Conservation (phyloP, 2,329 filamentous ascomycete genomes). For the Calonectria multiphialidica region DNA sequence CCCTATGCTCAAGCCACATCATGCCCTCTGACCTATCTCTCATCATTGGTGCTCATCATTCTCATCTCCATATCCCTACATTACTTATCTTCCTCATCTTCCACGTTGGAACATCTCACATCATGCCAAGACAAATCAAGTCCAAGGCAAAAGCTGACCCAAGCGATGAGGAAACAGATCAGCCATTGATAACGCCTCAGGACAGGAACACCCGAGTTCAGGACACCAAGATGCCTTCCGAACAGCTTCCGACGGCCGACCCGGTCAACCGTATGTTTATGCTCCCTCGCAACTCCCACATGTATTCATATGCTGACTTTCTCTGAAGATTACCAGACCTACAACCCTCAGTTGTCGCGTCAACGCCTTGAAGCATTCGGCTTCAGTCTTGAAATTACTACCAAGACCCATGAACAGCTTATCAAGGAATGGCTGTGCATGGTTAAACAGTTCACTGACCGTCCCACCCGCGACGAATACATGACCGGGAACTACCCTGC, state of each 20-base stretch:
- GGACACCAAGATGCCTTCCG: not conserved
- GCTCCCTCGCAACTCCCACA: no score
- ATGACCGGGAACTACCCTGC: not conserved
- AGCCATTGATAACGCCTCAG: not conserved
- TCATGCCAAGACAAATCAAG: not conserved
- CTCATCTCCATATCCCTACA: not conserved
- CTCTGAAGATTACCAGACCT: not conserved
- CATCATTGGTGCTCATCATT: not conserved
- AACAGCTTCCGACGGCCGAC: not conserved
- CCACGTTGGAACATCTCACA: not conserved
- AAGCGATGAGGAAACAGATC: not conserved
- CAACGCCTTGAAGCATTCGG: not conserved
- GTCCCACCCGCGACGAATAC: not conserved
- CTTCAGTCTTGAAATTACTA: not conserved
- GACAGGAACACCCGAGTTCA: not conserved
- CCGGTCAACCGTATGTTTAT: not conserved
- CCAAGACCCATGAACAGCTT: not conserved
- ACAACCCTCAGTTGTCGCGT: slow-evolving; percentile 2
- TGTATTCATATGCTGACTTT: not conserved
- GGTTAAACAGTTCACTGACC: not conserved
- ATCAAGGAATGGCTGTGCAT: not conserved
- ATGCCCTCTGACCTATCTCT: not conserved
- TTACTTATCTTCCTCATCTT: not conserved
- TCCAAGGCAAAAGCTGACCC: not conserved
- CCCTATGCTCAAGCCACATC: not conserved